Conservation (phyloP, 495 filamentous ascomycete species). For the Annulohypoxylon stygium region DNA sequence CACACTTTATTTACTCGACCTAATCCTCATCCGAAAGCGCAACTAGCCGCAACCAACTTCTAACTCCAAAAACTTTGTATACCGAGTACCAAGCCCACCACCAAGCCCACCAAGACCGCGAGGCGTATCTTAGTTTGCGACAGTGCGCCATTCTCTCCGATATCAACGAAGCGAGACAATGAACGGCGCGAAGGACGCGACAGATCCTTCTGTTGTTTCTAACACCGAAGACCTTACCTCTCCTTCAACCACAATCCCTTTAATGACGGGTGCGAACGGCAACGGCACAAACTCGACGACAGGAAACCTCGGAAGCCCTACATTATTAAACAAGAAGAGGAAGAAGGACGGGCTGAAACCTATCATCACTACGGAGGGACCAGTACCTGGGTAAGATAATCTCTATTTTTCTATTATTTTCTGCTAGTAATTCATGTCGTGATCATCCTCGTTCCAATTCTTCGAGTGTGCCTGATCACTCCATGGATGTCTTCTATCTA, state of each 20-base stretch:
- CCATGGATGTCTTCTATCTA: conserved; percentile 44
- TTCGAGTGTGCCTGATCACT: conserved; percentile 16
- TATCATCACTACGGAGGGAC: conserved; percentile 85
- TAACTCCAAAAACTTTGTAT: conserved; percentile 11
- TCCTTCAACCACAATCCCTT: conserved; percentile 38
- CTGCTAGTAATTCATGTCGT: neutral
- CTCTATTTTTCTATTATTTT: neutral
- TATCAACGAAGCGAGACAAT: conserved; percentile 25
- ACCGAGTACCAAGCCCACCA: conserved; percentile 10
- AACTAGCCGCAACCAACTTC: conserved; percentile 17
- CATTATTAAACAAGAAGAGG: conserved; percentile 77
- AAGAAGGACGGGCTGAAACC: conserved; percentile 91
- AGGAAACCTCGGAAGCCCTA: conserved; percentile 52
- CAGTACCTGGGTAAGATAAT: conserved; percentile 58
- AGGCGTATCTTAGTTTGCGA: conserved; percentile 28
- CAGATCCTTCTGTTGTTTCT: conserved; percentile 25
- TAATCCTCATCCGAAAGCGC: conserved; percentile 23
- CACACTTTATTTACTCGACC: neutral
- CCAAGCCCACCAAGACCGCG: conserved; percentile 6
- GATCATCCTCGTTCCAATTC: neutral
- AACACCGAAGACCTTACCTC: conserved; percentile 14
- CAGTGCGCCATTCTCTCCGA: conserved; percentile 24
- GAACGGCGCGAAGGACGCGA: conserved; percentile 43
- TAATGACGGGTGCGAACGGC: conserved; percentile 51
- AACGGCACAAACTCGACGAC: conserved; percentile 48